These are phyloP conservation scores for Talaromyces trachyspermus DNA, from an alignment of 495 filamentous ascomycete genomes.

Conservation along the genomic window DNA sequence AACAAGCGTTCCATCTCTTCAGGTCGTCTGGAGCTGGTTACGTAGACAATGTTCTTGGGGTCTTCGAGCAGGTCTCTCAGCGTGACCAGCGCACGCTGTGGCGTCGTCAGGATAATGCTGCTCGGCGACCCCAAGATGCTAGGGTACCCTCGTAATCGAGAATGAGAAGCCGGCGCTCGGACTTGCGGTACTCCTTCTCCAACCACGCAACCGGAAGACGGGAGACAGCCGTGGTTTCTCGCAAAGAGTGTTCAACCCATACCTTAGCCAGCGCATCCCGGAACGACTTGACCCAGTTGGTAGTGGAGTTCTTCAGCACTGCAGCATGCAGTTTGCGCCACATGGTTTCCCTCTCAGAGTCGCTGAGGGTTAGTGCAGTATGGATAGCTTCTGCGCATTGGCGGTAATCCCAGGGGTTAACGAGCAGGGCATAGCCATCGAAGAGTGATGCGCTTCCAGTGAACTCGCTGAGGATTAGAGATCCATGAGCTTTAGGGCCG, in stretches of 20 bases:
- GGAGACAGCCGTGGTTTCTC: slow-evolving; percentile 77
- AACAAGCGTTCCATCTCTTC: slow-evolving; percentile 86
- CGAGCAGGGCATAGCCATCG: slow-evolving; percentile 55
- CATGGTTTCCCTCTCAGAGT: slow-evolving; percentile 61
- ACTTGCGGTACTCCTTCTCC: slow-evolving; percentile 52
- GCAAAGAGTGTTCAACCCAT: slow-evolving; percentile 73
- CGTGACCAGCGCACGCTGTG: slow-evolving; percentile 72
- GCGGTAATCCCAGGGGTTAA: slow-evolving; percentile 89
- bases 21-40: slow-evolving; percentile 80
- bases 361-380: slow-evolving; percentile 66
- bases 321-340: slow-evolving; percentile 68
- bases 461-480: slow-evolving; percentile 88
- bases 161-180: slow-evolving; percentile 68
- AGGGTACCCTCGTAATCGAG: slow-evolving; percentile 90
- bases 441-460: slow-evolving; percentile 84
- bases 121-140: slow-evolving; percentile 74
- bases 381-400: slow-evolving; percentile 77
- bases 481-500: slow-evolving; percentile 68
- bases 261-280: slow-evolving; percentile 57
- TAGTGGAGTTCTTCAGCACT: slow-evolving; percentile 73
- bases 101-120: slow-evolving; percentile 73
- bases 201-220: slow-evolving; percentile 63
- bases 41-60: slow-evolving; percentile 75
- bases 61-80: slow-evolving; percentile 73
- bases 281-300: slow-evolving; percentile 73